Evolutionary conservation across 78 protist genomes (phyloP).

Genomic region (Cyanophora paradoxa): DNA sequence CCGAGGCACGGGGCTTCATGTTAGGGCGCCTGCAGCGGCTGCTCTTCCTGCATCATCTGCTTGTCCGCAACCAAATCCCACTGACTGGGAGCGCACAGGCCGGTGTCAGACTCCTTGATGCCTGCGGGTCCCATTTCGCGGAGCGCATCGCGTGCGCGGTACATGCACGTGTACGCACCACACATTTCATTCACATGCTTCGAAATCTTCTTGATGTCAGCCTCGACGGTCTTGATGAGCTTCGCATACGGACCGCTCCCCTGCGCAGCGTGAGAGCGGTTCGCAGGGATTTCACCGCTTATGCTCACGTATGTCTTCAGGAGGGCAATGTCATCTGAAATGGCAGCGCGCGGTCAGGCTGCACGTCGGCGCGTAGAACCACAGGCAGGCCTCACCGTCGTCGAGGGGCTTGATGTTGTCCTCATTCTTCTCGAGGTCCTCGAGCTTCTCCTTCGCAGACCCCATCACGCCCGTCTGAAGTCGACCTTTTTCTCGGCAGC

Average conservation of each 20-base stretch:
- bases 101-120: conserved; percentile 96
- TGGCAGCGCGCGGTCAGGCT: no score
- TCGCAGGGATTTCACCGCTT: not conserved
- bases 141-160: not conserved
- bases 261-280: not conserved
- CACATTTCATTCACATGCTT: conserved; percentile 44
- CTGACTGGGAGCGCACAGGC: conserved; percentile 90
- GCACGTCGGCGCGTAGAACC: no score
- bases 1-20: not conserved
- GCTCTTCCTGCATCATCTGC: conserved; percentile 80
- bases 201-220: conserved; percentile 59
- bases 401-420: conserved; percentile 71
- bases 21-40: conserved; percentile 74
- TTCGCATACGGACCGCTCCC: conserved; percentile 84
- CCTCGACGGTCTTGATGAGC: conserved; percentile 60
- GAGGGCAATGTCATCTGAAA: conserved; percentile 91
- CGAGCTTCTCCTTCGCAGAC: conserved; percentile 4
- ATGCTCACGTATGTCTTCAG: conserved; percentile 71
- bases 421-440: conserved; percentile 26
- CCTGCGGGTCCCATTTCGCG: conserved; percentile 49
- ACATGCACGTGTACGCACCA: not conserved
- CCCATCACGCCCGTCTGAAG: not conserved
- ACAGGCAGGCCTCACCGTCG: no score
- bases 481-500: no score
- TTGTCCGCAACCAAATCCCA: conserved; percentile 97